Conservation (phyloP, 2,329 filamentous ascomycete genomes). For the Aspergillus fischeri region DNA sequence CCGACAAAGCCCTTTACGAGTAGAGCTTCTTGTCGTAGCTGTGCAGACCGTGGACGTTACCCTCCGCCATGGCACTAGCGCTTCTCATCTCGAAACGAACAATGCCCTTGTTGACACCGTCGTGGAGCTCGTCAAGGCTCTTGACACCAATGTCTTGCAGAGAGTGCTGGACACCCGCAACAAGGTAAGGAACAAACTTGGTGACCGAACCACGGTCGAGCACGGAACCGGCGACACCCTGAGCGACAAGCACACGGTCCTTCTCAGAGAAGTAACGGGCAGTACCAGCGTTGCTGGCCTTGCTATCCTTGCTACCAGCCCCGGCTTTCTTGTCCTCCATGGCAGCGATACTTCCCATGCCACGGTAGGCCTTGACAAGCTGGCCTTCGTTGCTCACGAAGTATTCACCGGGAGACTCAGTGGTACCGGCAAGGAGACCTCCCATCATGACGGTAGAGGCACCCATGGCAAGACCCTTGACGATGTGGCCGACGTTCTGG, state of each 20-base stretch:
- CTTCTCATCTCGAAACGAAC: slow-evolving; percentile 93
- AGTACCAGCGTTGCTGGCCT: slow-evolving; percentile 80
- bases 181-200: slow-evolving; percentile 94
- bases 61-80: slow-evolving; percentile 90
- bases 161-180: slow-evolving; percentile 93
- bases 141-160: slow-evolving; percentile 90
- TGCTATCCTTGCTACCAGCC: slow-evolving; percentile 63
- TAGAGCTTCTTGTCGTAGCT: slow-evolving; percentile 99
- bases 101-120: slow-evolving; percentile 66
- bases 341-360: slow-evolving; percentile 97
- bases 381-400: slow-evolving; percentile 96
- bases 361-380: slow-evolving; percentile 97
- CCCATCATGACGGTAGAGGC: slow-evolving; percentile 99
- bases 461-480: slow-evolving; percentile 93
- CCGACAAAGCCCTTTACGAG: slow-evolving; percentile 55
- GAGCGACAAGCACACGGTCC: slow-evolving; percentile 88
- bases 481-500: slow-evolving; percentile 97
- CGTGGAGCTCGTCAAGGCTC: slow-evolving; percentile 73
- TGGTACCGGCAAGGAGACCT: slow-evolving; percentile 92
- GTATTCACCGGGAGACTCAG: slow-evolving; percentile 93
- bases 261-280: slow-evolving; percentile 98
- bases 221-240: slow-evolving; percentile 79
- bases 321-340: slow-evolving; percentile 99
- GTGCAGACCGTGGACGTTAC: slow-evolving; percentile 93
- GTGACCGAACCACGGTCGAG: slow-evolving; percentile 66